phyloP scores from a whole-genome alignment of 306 rosid species.

The Malus domestica region ASM211411v1 NC_041791.1:37554501-37555000 shows the following conservation, averaged over 20 bases:
- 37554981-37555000: conserved; percentile 30
- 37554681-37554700: conserved; percentile 9
- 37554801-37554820: conserved; percentile 17
- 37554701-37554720: conserved; percentile 10
- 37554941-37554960: conserved; percentile 14
- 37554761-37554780: not conserved
- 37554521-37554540: no score
- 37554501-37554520: not conserved
- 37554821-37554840: not conserved
- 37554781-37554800: conserved; percentile 29
- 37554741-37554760: not conserved
- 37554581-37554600: no score
- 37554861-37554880: no score
- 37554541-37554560: no score
- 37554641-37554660: no score
- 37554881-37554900: not conserved
- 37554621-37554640: no score
- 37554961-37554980: conserved; percentile 26
- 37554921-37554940: conserved; percentile 38
- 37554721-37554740: not conserved
- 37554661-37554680: conserved; percentile 15
- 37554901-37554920: conserved; percentile 19
- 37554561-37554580: no score
- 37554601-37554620: no score
- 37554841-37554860: no score